These are phyloP conservation scores for Drosera spatulata DNA, from an alignment of 179 eudicot species.

Conservation along the genomic window DNA sequence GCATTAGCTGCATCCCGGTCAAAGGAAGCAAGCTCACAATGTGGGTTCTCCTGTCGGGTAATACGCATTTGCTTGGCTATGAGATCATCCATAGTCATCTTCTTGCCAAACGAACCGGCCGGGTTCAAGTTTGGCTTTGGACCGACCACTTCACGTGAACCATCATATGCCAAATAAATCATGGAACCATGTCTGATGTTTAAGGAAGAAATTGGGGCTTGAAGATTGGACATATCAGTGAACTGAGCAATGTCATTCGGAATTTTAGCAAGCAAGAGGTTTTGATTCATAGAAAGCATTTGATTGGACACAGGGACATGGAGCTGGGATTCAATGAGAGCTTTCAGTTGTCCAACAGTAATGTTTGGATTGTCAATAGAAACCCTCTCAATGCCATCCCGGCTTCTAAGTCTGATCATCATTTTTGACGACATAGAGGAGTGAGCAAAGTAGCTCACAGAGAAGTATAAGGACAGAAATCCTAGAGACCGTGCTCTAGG, in stretches of 20 bases:
- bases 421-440: slow-evolving; percentile 11
- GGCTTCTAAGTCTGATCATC: slow-evolving; percentile 77
- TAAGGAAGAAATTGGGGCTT: slow-evolving; percentile 33
- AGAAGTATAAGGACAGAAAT: too few species aligned
- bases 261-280: slow-evolving; percentile 61
- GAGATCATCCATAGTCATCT: slow-evolving; percentile 89
- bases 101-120: slow-evolving; percentile 66
- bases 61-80: slow-evolving; percentile 84
- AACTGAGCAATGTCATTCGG: slow-evolving; percentile 27
- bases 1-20: slow-evolving; percentile 82
- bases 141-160: slow-evolving; percentile 43
- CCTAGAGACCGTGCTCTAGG: too few species aligned
- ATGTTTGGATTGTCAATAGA: slow-evolving; percentile 37
- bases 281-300: slow-evolving; percentile 52
- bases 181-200: slow-evolving; percentile 50
- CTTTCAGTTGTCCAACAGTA: slow-evolving; percentile 50
- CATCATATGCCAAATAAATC: slow-evolving; percentile 53
- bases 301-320: slow-evolving; percentile 42
- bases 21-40: slow-evolving; percentile 67
- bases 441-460: too few species aligned
- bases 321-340: slow-evolving; percentile 68
- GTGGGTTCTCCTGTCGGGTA: slow-evolving; percentile 62
- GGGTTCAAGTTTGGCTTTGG: slow-evolving; percentile 30
- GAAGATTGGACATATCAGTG: slow-evolving; percentile 44
- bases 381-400: slow-evolving; percentile 75